Conservation (phyloP, 352 stramenopile genomes). For the Peronospora belbahrii region DNA sequence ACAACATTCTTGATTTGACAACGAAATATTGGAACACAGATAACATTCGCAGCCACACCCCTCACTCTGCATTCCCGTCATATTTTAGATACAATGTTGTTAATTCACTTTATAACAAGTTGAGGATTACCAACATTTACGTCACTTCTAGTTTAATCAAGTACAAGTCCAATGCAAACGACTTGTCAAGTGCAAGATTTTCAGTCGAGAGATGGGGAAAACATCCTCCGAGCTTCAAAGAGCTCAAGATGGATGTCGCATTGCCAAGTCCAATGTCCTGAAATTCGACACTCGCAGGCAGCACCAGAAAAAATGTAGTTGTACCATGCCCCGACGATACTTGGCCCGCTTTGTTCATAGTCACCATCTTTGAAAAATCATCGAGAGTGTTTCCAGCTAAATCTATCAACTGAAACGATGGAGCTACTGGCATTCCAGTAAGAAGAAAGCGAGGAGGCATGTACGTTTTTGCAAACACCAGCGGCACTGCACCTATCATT, state of each 20-base stretch:
- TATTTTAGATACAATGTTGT: too few relatives aligned
- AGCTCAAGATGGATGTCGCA: background rate
- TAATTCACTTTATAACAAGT: too few relatives aligned
- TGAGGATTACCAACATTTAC: too few relatives aligned
- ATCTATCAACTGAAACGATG: conserved; percentile 45
- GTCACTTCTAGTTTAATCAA: conserved; percentile 1
- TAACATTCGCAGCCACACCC: too few relatives aligned
- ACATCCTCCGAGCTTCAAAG: conserved; percentile 32
- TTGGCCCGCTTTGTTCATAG: conserved; percentile 5
- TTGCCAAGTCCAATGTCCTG: conserved; percentile 10
- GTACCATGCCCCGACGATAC: background rate
- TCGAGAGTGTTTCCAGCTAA: conserved; percentile 26
- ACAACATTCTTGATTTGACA: too few relatives aligned
- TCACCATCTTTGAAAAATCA: conserved; percentile 9
- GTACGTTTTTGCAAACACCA: conserved; percentile 74
- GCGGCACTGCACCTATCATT: conserved; percentile 13
- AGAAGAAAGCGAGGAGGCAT: conserved; percentile 78
- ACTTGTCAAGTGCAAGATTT: conserved; percentile 38
- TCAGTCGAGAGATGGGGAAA: conserved; percentile 53
- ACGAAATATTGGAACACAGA: too few relatives aligned
- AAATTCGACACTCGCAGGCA: conserved; percentile 39
- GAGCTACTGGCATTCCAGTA: conserved; percentile 9
- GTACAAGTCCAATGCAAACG: conserved; percentile 42
- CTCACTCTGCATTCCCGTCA: too few relatives aligned
- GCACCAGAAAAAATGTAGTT: conserved; percentile 29